Evolutionary conservation across 257 asterid species (phyloP), one percentile per base, ranked within the genome.

Genomic region (Jacaranda mimosifolia): DNA sequence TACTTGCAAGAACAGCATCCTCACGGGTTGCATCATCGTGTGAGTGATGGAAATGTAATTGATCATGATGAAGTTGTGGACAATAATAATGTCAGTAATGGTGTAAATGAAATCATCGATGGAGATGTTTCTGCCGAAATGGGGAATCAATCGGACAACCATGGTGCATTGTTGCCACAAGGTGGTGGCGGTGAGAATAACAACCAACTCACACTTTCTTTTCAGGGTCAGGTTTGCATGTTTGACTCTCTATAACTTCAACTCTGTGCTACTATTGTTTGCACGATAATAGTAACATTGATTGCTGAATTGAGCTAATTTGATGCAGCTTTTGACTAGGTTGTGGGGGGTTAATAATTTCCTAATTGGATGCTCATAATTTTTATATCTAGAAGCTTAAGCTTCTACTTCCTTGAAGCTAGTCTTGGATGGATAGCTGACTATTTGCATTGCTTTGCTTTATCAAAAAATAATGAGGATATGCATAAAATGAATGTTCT

Each of bases 151-250:
- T 46, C 87, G 10, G 88, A 87, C 79, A 77, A 81, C 66, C 87
- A 82, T 13, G 83, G 87, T 11, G 66, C 79, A 19, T 36, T 85
- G 77, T 80, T 86, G 55, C 78, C 84, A 4, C 87, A 74, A 0
- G 82, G 67, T 38, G 88, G 78, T 6, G 77, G 77, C 66, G 62
- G 56, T 48, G 90, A 86, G 71, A 82, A 63, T 76, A 84, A 52
- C 82, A 86, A 86, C 73, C 97, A 89, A 89, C 94, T 85, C 55
- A 85, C 92, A 6, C 91, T 90, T 45, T 85, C 96, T 73, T 90
- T 90, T 76, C 94, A 84, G 88, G 94, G 91, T 53, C 92, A 90
- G 84, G 94, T 89, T 80, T 90, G 77, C 15, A 91, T 90, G 63
- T 90, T 90, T 52, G 96, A 90, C 78, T 87, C 15, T 18, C 19